Evolutionary conservation across 805 yeast species (phyloP).

Genomic region (Kuraishia capsulata): DNA sequence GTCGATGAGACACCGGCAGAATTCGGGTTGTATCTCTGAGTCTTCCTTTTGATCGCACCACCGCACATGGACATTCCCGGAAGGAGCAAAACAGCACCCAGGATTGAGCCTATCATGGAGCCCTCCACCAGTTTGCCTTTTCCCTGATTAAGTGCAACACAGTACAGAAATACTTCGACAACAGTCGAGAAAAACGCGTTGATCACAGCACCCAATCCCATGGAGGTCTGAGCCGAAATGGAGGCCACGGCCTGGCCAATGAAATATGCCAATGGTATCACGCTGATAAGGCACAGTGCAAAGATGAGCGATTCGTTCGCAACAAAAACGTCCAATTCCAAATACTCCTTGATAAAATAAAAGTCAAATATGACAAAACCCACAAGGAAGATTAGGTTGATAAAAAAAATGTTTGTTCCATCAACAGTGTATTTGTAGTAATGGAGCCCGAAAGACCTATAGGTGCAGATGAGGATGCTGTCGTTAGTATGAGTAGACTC

Average conservation of each 20-base stretch:
- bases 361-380: conserved; percentile 76
- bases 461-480: conserved; percentile 75
- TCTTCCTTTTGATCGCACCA: conserved; percentile 86
- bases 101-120: conserved; percentile 84
- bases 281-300: conserved; percentile 67
- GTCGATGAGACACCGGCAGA: conserved; percentile 97
- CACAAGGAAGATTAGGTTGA: conserved; percentile 75
- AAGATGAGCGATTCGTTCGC: conserved; percentile 65
- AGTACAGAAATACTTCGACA: conserved; percentile 86
- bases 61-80: conserved; percentile 98
- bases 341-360: conserved; percentile 45
- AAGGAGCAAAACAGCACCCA: conserved; percentile 83
- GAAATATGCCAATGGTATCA: conserved; percentile 90
- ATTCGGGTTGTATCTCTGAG: conserved; percentile 91
- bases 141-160: conserved; percentile 80
- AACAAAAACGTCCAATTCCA: conserved; percentile 29
- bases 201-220: conserved; percentile 98
- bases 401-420: conserved; percentile 89
- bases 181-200: conserved; percentile 96
- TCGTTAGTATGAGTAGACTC: conserved; percentile 31
- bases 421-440: conserved; percentile 95
- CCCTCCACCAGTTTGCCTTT: conserved; percentile 93
- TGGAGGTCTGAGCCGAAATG: conserved; percentile 94
- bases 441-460: conserved; percentile 84
- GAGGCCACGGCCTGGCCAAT: conserved; percentile 99